phyloP scores from a whole-genome alignment of 345 rosid species.

The Murraya paniculata region DNA sequence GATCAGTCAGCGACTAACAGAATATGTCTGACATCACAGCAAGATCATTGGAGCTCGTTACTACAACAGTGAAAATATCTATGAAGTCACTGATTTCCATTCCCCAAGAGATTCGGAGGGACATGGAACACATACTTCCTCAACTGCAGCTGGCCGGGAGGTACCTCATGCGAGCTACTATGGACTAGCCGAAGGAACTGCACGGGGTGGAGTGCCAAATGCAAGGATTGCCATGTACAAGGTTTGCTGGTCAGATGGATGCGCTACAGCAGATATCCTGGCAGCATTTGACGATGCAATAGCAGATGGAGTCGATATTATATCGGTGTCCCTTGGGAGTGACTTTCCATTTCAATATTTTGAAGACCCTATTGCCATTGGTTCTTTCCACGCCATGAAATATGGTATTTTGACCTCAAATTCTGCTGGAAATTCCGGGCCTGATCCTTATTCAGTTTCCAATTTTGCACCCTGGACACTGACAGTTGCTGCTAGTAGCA shows the following conservation, averaged over 20 bases:
- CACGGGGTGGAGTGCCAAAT: slow-evolving; percentile 24
- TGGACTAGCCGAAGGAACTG: slow-evolving; percentile 18
- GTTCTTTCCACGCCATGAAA: slow-evolving; percentile 29
- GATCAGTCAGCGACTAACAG: not conserved
- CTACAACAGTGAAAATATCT: slow-evolving; percentile 3
- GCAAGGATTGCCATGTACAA: slow-evolving; percentile 30
- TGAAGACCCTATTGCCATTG: slow-evolving; percentile 23
- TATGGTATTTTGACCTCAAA: slow-evolving; percentile 28
- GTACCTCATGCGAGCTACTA: slow-evolving; percentile 18
- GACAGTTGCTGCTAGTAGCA: slow-evolving; percentile 33
- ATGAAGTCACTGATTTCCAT: not conserved
- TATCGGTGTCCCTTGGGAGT: slow-evolving; percentile 27
- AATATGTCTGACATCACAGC: slow-evolving; percentile 5
- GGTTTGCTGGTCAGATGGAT: slow-evolving; percentile 31
- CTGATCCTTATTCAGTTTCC: slow-evolving; percentile 10
- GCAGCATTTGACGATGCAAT: slow-evolving; percentile 39
- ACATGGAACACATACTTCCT: slow-evolving; percentile 33
- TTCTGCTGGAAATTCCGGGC: slow-evolving; percentile 27
- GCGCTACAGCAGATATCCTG: slow-evolving; percentile 24
- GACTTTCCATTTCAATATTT: slow-evolving; percentile 6
- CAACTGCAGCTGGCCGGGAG: slow-evolving; percentile 28
- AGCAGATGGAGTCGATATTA: slow-evolving; percentile 30
- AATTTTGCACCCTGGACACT: slow-evolving; percentile 33
- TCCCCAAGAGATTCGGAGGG: slow-evolving; percentile 30
- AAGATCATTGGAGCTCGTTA: slow-evolving; percentile 19